Base-by-base conservation (phyloP, 768 basidiomycete genomes). In the Boletus sp. region DNA sequence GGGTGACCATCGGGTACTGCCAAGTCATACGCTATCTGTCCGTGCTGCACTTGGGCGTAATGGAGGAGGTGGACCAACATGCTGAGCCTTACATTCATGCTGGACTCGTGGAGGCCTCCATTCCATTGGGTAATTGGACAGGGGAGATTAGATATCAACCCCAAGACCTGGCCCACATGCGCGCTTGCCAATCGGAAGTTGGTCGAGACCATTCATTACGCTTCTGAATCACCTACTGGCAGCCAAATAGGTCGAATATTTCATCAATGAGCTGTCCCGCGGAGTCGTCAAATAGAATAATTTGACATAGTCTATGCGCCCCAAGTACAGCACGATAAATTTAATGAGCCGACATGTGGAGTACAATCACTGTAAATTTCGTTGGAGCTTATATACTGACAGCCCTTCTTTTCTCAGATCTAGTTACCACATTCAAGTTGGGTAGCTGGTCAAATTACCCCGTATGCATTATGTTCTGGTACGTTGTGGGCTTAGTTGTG, bases 271-370 rank as follows among this genome's bases (percentile, higher is more conserved):
- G 14, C 5, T n/a, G 15, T 51, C 30, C 54, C 49, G 49, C 53
- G 60, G 60, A 56, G 45, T 50, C 37, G n/a, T 60, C 24, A 15
- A 14, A 45, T 32, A 15, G 44, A 29, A 45, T 45, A 20, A 7
- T 12, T 20, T 20, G 33, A 45, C 28, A 24, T 24, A 3, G 28
- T 12, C 44, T 15, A 10, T 30, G 46, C 15, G 29, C 5, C 14
- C 49, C 42, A 28, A 20, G 54, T 41, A 56, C 29, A 32, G 18
- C 29, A 32, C 18, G 32, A 6, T 14, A 17, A 14, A 39, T 17
- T 14, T 10, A 1, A 39, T 39, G 6, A 39, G 11, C 15, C 5
- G 37, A 4, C 15, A 7, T 33, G 33, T 33, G 33, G 12, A 42
- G 41, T 42, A 11, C 29, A 47, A n/a, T 17, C 17, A 46, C 12